A percentile compares a stretch with the other conserved stretches of the same genome.
phyloP scores from a whole-genome alignment of 176 grass and related monocot genomes.

The Carex pumila region DNA sequence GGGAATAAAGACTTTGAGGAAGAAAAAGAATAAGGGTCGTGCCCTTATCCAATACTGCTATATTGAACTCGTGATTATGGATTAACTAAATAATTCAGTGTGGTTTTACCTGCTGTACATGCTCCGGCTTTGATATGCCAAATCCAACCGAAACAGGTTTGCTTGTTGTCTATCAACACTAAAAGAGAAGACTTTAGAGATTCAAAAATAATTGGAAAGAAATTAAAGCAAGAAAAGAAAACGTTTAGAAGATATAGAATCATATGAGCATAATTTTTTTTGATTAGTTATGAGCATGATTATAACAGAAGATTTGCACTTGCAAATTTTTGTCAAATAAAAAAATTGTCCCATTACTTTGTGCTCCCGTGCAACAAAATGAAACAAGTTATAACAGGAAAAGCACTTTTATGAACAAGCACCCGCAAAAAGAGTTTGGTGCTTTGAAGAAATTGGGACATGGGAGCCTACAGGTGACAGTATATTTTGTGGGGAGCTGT shows the following conservation, averaged over 20 bases:
- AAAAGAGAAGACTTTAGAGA: not conserved
- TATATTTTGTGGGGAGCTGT: not conserved
- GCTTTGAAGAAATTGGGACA: not conserved
- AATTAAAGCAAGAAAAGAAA: not conserved
- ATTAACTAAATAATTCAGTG: no score
- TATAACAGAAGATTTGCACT: not conserved
- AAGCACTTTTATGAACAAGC: not conserved
- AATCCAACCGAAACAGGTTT: slow-evolving; percentile 95
- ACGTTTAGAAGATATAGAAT: not conserved
- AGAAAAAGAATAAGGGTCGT: no score
- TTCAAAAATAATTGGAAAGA: not conserved
- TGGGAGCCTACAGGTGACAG: not conserved
- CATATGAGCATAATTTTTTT: no score
- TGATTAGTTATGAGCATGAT: not conserved
- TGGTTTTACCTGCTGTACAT: slow-evolving; percentile 36
- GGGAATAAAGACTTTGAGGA: no score
- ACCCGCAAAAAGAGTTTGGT: not conserved
- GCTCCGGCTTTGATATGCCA: slow-evolving; percentile 83
- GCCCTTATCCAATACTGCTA: no score
- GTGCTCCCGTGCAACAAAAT: not conserved
- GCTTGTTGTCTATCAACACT: slow-evolving; percentile 49
- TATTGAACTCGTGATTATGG: no score
- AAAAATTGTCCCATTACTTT: not conserved
- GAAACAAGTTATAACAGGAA: not conserved
- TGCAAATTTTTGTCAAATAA: not conserved